A percentile compares a stretch with the other conserved stretches of the same genome.
Conservation (phyloP, 495 filamentous ascomycete species). For the Aspergillus nanangensis region DNA sequence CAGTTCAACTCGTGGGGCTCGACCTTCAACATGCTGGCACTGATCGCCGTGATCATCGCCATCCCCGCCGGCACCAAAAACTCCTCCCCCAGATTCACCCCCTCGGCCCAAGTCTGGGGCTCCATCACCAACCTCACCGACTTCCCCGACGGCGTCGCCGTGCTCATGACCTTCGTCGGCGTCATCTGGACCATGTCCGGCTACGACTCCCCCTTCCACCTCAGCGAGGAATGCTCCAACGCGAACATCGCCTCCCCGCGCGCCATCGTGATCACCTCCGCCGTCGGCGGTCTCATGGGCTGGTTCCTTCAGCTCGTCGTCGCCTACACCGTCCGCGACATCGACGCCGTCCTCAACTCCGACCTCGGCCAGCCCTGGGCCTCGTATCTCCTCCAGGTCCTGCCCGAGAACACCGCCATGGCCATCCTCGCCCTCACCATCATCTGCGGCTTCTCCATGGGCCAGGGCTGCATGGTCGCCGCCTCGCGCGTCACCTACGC, state of each 20-base stretch:
- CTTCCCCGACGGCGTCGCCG: constrained; percentile 65
- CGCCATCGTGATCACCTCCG: constrained; percentile 71
- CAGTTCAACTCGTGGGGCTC: constrained; percentile 73
- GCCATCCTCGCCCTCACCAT: constrained; percentile 67
- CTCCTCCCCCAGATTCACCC: constrained; percentile 58
- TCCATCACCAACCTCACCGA: constrained; percentile 65
- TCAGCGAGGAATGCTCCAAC: constrained; percentile 75
- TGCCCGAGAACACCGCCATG: constrained; percentile 62
- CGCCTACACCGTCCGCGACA: constrained; percentile 74
- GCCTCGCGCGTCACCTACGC: constrained; percentile 76
- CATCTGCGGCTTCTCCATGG: constrained; percentile 75
- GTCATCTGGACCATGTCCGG: constrained; percentile 65
- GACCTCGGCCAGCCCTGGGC: constrained; percentile 74
- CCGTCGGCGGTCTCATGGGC: constrained; percentile 62
- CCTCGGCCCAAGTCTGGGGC: constrained; percentile 63
- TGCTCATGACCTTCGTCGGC: constrained; percentile 71
- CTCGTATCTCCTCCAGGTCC: constrained; percentile 65
- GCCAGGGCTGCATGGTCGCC: constrained; percentile 79
- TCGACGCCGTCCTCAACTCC: constrained; percentile 54
- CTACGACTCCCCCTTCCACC: constrained; percentile 72
- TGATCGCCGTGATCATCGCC: constrained; percentile 63
- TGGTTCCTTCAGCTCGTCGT: constrained; percentile 76
- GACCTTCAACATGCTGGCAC: constrained; percentile 67
- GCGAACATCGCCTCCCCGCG: constrained; percentile 70
- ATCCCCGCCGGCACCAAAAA: constrained; percentile 61